A percentile compares a stretch with the other conserved stretches of the same genome.
Evolutionary conservation across 805 yeast species (phyloP).

Genomic region (Starmerella lactis-condensi): DNA sequence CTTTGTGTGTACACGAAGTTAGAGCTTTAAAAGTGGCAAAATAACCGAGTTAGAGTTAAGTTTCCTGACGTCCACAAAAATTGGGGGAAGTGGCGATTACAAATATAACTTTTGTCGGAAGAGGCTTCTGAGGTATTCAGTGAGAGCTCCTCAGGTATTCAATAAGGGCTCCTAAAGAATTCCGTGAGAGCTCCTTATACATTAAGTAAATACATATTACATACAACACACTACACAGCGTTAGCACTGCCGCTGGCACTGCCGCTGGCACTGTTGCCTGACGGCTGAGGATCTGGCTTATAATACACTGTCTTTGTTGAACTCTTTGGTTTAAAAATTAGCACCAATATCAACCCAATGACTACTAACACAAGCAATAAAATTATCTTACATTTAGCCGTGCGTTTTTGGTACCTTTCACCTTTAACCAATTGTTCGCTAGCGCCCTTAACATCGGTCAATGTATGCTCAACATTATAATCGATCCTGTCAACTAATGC

Average conservation of each 20-base stretch:
- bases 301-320: constrained; percentile 7
- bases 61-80: background rate
- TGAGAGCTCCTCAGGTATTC: no score
- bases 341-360: constrained; percentile 47
- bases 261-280: no score
- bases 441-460: constrained; percentile 54
- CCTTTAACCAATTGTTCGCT: constrained; percentile 64
- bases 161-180: no score
- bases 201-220: no score
- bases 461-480: constrained; percentile 71
- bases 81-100: background rate
- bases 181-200: no score
- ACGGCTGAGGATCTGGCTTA: no score
- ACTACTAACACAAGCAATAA: constrained; percentile 54
- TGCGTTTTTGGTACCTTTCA: constrained; percentile 62
- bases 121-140: no score
- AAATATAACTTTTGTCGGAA: no score
- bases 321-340: constrained; percentile 35
- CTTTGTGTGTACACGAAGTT: background rate
- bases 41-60: constrained; percentile 3
- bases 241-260: no score
- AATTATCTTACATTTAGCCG: constrained; percentile 79
- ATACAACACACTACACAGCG: no score
- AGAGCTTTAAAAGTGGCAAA: background rate
- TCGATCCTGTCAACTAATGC: constrained; percentile 85